A percentile compares a stretch with the other conserved stretches of the same genome.
phyloP scores from a whole-genome alignment of 2,329 filamentous ascomycete species.

The Diplocarpon rosae region DNA sequence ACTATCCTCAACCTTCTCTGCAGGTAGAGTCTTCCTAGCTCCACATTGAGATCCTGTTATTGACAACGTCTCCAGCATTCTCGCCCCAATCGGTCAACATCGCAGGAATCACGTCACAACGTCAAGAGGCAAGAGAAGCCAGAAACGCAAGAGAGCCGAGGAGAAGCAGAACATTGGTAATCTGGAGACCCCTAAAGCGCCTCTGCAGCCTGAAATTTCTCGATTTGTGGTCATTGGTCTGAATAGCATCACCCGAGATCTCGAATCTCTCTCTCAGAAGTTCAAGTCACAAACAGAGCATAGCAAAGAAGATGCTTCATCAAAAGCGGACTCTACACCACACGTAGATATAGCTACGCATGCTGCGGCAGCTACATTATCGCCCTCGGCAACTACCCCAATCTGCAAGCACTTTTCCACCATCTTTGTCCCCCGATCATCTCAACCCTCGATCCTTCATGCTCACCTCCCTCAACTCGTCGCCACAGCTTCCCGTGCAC shows the following conservation, averaged over 20 bases:
- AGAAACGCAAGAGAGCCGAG: conserved; percentile 39
- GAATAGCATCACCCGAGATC: conserved; percentile 47
- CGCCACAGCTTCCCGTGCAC: conserved; percentile 36
- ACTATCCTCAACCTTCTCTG: conserved; percentile 56
- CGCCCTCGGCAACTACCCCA: background rate
- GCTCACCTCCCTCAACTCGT: conserved; percentile 49
- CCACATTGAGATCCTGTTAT: background rate
- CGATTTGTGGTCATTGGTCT: conserved; percentile 53
- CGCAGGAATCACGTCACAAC: conserved; percentile 40
- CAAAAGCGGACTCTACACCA: background rate
- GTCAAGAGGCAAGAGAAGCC: conserved; percentile 51
- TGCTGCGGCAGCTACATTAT: background rate
- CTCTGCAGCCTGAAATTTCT: conserved; percentile 40
- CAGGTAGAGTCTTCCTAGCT: conserved; percentile 37
- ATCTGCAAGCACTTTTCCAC: conserved; percentile 27
- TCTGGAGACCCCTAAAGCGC: conserved; percentile 15
- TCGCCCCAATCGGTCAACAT: conserved; percentile 53
- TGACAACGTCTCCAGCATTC: conserved; percentile 35
- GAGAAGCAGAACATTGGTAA: conserved; percentile 16
- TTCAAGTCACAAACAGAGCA: conserved; percentile 5
- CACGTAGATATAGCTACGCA: background rate
- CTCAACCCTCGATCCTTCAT: conserved; percentile 46
- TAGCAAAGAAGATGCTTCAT: background rate
- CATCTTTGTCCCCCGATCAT: conserved; percentile 47
- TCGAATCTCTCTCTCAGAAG: conserved; percentile 28